A percentile compares a stretch with the other conserved stretches of the same genome.
Conservation (phyloP, 495 filamentous ascomycete genomes). For the Massariosphaeria phaeospora region DNA sequence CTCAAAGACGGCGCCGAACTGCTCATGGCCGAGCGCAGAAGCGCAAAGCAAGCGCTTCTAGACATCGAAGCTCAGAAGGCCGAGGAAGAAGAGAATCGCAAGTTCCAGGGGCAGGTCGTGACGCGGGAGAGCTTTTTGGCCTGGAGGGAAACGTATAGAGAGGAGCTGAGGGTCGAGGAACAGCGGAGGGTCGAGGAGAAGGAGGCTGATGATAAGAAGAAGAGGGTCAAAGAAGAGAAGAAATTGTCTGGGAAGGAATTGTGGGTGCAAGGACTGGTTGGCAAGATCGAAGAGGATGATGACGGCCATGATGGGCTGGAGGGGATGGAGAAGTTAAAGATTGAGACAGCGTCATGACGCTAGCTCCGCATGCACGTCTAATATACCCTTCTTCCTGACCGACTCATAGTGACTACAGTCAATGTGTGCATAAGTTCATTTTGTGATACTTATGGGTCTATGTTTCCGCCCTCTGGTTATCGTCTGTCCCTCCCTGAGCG, state of each 20-base stretch:
- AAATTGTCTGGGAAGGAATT: slow-evolving; percentile 75
- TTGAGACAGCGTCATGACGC: slow-evolving; percentile 43
- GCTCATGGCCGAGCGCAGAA: slow-evolving; percentile 65
- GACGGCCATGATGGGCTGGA: slow-evolving; percentile 52
- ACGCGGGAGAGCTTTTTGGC: slow-evolving; percentile 74
- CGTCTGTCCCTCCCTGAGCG: slow-evolving; percentile 40
- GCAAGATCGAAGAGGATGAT: slow-evolving; percentile 70
- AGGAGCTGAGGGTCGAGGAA: slow-evolving; percentile 70
- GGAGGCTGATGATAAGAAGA: slow-evolving; percentile 72
- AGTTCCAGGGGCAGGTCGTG: slow-evolving; percentile 89
- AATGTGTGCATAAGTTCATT: background rate
- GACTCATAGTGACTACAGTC: background rate
- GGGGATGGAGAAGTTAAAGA: slow-evolving; percentile 62
- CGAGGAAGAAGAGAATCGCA: slow-evolving; percentile 90
- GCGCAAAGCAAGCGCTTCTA: slow-evolving; percentile 52
- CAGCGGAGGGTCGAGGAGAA: slow-evolving; percentile 60
- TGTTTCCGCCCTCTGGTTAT: slow-evolving; percentile 11
- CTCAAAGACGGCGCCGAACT: slow-evolving; percentile 84
- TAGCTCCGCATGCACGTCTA: background rate
- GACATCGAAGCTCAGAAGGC: slow-evolving; percentile 63
- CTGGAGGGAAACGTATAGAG: slow-evolving; percentile 74
- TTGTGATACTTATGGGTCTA: background rate
- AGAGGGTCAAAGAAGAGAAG: slow-evolving; percentile 57
- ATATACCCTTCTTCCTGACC: slow-evolving; percentile 14
- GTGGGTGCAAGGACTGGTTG: slow-evolving; percentile 77